Percentiles rank a stretch among this genome's conserved stretches.
Evolutionary conservation across 164 flowering plant species (phyloP).

Genomic region (Litsea cubeba): DNA sequence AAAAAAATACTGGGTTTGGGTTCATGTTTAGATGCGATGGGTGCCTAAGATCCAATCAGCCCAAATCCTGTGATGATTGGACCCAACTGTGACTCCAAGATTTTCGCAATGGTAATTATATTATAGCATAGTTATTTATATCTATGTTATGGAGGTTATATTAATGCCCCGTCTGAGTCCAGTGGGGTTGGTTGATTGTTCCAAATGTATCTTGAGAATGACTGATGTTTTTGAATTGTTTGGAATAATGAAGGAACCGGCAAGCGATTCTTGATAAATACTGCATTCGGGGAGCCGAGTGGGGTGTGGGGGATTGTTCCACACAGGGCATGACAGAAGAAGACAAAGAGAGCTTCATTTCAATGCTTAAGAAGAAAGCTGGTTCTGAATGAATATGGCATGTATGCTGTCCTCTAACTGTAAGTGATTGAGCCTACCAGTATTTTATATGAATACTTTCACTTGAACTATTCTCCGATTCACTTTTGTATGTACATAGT

Average conservation of each 20-base stretch:
- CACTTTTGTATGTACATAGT: too few species aligned
- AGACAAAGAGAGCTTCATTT: slow-evolving; percentile 62
- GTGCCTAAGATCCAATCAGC: too few species aligned
- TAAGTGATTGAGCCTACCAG: too few species aligned
- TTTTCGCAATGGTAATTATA: neutral
- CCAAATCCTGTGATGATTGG: neutral
- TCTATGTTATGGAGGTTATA: neutral
- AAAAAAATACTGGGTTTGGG: too few species aligned
- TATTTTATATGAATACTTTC: too few species aligned
- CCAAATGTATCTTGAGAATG: neutral
- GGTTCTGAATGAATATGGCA: neutral
- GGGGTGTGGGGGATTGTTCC: slow-evolving; percentile 95
- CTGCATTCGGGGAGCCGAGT: slow-evolving; percentile 79
- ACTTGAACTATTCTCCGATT: too few species aligned
- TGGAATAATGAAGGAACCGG: slow-evolving; percentile 43
- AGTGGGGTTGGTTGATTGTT: neutral
- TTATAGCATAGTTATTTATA: neutral
- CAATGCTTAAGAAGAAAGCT: slow-evolving; percentile 23
- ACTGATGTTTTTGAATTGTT: neutral
- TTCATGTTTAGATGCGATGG: too few species aligned
- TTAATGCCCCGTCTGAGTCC: neutral
- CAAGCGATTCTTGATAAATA: slow-evolving; percentile 62
- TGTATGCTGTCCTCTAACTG: too few species aligned
- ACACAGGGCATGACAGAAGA: slow-evolving; percentile 60
- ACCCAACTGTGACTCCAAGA: neutral